Evolutionary conservation across 495 filamentous ascomycete species (phyloP), one percentile per base, ranked within the genome.

Genomic region (Daldinia grandis): DNA sequence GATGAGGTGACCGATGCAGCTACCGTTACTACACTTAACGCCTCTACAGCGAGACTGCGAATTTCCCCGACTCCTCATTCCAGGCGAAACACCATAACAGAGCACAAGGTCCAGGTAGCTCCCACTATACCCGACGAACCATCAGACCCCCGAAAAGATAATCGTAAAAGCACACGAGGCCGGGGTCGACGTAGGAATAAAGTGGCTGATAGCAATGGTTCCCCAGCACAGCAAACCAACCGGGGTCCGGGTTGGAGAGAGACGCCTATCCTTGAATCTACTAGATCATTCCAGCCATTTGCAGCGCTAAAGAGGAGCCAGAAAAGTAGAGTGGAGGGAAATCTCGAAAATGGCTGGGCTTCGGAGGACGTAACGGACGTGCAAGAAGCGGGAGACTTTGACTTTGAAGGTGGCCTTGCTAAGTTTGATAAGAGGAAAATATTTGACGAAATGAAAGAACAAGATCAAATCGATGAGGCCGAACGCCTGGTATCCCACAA

Each of bases 301-400:
- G 80, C 84, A 77, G 80, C 84, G 71, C 76, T 90, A 75, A 86
- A 86, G 84, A 76, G 85, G 81, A 73, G 55, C 21, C 82, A 83
- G 63, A 85, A 83, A 56, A 56, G 53, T 30, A 77, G 82, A 56
- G 83, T 85, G 27, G 81, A 83, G 38, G 79, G 78, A 19, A 86
- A 87, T 24, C 84, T 90, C 67, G 86, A 92, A 19, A 97, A 91
- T 80, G 95, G 93, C 12, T 99, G 95, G 95, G 94, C 93, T 40
- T 98, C 95, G 0, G 95, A 97, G 76, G 94, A 98, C 78, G 93
- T 93, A 25, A 97, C 93, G 2, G 95, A 99, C 78, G 93, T 97
- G n/a, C 95, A 97, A 79, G 95, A 95, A 74, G 84, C 92, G 80
- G 92, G 91, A 1, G 95, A 98, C 66, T 98, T 98, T 68, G 94